phyloP scores from a whole-genome alignment of 2,329 filamentous ascomycete genomes.

The Tolypocladium nubicola region DNA sequence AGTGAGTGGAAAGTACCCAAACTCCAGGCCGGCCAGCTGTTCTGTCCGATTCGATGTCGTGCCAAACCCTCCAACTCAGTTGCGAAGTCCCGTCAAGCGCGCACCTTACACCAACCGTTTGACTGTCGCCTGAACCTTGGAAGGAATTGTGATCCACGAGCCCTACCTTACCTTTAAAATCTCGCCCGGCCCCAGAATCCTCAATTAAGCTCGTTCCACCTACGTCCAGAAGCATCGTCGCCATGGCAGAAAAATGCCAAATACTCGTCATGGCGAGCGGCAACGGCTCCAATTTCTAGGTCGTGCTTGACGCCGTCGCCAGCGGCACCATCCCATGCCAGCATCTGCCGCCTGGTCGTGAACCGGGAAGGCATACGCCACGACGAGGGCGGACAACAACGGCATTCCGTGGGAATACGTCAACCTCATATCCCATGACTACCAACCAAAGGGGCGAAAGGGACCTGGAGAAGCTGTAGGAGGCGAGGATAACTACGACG shows the following conservation, averaged over 20 bases:
- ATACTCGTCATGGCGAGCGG: slow-evolving; percentile 63
- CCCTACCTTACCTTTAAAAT: too few relatives aligned
- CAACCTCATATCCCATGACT: slow-evolving; percentile 67
- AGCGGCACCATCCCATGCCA: slow-evolving; percentile 27
- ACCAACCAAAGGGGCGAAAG: slow-evolving; percentile 42
- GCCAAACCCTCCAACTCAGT: too few relatives aligned
- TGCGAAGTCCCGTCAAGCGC: too few relatives aligned
- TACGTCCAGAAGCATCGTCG: not conserved
- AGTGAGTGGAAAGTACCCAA: too few relatives aligned
- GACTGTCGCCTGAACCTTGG: too few relatives aligned
- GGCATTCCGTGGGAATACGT: slow-evolving; percentile 63
- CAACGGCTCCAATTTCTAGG: slow-evolving; percentile 70
- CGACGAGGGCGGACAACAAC: slow-evolving; percentile 21
- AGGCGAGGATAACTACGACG: slow-evolving; percentile 63
- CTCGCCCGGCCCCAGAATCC: too few relatives aligned
- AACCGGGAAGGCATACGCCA: slow-evolving; percentile 39
- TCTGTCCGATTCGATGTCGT: too few relatives aligned
- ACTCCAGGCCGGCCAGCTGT: too few relatives aligned
- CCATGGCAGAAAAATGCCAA: slow-evolving; percentile 23
- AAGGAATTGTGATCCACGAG: too few relatives aligned
- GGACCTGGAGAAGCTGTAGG: slow-evolving; percentile 40
- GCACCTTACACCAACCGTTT: too few relatives aligned
- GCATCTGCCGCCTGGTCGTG: slow-evolving; percentile 36
- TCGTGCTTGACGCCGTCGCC: slow-evolving; percentile 44
- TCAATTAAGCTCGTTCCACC: not conserved